phyloP scores from a whole-genome alignment of 2,329 filamentous ascomycete species.

The Chaetomium olivaceum region DNA sequence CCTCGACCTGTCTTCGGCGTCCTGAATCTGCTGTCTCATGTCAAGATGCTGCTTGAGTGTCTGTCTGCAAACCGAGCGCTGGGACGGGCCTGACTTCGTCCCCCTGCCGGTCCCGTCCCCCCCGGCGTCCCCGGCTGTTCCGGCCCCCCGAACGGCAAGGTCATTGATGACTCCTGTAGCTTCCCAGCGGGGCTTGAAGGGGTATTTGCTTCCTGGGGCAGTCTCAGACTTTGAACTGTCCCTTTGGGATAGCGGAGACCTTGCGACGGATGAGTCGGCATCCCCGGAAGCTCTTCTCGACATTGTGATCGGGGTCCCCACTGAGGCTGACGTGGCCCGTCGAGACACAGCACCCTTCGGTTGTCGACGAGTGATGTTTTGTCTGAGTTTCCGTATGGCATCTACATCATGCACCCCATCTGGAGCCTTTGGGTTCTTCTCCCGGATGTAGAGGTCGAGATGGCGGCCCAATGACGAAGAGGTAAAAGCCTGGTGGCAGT shows the following conservation, averaged over 20 bases:
- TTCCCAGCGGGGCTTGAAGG: constrained; percentile 68
- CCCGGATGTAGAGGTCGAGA: constrained; percentile 90
- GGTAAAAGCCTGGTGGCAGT: constrained; percentile 86
- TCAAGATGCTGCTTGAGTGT: constrained; percentile 62
- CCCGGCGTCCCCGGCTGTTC: constrained; percentile 4
- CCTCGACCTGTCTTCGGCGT: constrained; percentile 75
- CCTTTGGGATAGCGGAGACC: constrained; percentile 44
- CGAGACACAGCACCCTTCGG: constrained; percentile 65
- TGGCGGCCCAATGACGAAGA: constrained; percentile 92
- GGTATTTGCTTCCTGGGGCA: constrained; percentile 53
- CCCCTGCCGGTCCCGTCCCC: constrained; percentile 9
- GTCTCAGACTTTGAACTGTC: constrained; percentile 23
- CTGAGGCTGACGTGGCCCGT: constrained; percentile 62
- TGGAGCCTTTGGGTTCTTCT: constrained; percentile 83
- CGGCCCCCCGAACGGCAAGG: constrained; percentile 49
- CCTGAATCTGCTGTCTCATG: constrained; percentile 62
- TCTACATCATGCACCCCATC: constrained; percentile 91
- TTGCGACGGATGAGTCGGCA: constrained; percentile 37
- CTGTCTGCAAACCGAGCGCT: constrained; percentile 51
- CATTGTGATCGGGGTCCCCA: constrained; percentile 49
- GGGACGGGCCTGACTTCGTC: constrained; percentile 39
- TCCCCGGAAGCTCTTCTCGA: constrained; percentile 44
- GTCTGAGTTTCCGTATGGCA: constrained; percentile 79
- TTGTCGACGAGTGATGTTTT: constrained; percentile 83
- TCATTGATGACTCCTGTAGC: constrained; percentile 77